Percentiles rank a stretch among this genome's conserved stretches.
Conservation (phyloP, 108 stramenopile species). For the Pseudonitzschia multiseries region DNA sequence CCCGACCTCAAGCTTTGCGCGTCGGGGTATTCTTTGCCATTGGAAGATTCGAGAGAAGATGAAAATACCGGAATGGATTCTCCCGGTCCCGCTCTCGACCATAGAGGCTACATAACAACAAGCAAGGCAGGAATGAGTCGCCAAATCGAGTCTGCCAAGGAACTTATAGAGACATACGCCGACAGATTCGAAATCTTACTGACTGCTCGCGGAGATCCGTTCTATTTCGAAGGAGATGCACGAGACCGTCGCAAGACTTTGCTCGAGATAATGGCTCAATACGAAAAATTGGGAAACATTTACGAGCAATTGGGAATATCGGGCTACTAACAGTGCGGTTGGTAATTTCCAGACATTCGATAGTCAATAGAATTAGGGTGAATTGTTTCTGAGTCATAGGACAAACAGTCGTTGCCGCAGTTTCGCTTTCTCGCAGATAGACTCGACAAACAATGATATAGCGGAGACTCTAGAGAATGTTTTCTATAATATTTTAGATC, state of each 20-base stretch:
- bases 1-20: conserved; percentile 63
- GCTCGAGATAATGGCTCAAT: conserved; percentile 41
- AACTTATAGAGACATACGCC: conserved; percentile 57
- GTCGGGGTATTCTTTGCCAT: conserved; percentile 76
- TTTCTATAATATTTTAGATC: conserved; percentile 10
- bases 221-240: conserved; percentile 46
- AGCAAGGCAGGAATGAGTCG: conserved; percentile 58
- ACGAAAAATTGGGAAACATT: conserved; percentile 49
- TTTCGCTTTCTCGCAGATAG: too few species aligned
- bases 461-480: too few species aligned
- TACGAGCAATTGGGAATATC: conserved; percentile 55
- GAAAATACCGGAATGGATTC: conserved; percentile 33
- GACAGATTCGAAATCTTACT: conserved; percentile 71
- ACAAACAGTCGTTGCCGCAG: too few species aligned
- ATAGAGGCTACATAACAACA: conserved; percentile 78
- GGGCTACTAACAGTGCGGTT: neutral
- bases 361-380: too few species aligned
- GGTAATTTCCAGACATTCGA: too few species aligned
- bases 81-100: conserved; percentile 71
- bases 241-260: conserved; percentile 36
- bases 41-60: conserved; percentile 62
- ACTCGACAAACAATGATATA: too few species aligned
- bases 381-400: too few species aligned
- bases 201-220: conserved; percentile 69
- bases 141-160: conserved; percentile 72